Evolutionary conservation across 192 early-diverging fungal genomes (phyloP), one percentile per base, ranked within the genome.

Genomic region (Linnemannia elongata): DNA sequence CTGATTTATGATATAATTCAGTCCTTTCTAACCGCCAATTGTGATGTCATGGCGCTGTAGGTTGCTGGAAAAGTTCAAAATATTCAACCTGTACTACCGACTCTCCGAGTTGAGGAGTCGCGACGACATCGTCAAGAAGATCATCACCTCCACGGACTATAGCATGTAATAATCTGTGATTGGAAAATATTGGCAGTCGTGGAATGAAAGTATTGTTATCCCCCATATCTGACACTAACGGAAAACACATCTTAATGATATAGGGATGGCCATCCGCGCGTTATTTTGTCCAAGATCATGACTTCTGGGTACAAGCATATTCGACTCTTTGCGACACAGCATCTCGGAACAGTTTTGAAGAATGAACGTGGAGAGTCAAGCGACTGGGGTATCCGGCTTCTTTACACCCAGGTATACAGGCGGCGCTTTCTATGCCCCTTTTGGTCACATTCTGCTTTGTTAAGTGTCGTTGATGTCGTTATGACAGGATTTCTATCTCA

Each of bases 251-350:
- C 45, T 49, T 7, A 66, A 78, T 55, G 33, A 20, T 18, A 33
- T 79, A 95, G 94, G 52, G 96, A 97, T 76, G 96, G 95, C 0
- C 96, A 97, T 86, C 92, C 95, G 0, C 91, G 96, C 10, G 91
- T 96, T 8, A 88, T 97, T 6, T 79, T 97, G 6, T 95, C 95
- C 39, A 97, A 97, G 82, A 88, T 97, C 20, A 94, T 97, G 93
- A 96, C 96, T 4, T 96, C 95, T 10, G 95, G 95, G 1, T 95
- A 97, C 77, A 96, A 97, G 60, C 91, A 92, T 38, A 92, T 96
- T 39, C 93, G 96, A 1, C 82, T 96, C 13, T 96, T 93, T 83
- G 92, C 96, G 7, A 97, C 96, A 0, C 82, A 92, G 72, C 93
- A 95, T 79, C 80, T 96, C 8, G 92, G 95, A n/a, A 83, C 81